phyloP scores from a whole-genome alignment of 176 grass and related monocot genomes.

The Elaeis guineensis region DNA sequence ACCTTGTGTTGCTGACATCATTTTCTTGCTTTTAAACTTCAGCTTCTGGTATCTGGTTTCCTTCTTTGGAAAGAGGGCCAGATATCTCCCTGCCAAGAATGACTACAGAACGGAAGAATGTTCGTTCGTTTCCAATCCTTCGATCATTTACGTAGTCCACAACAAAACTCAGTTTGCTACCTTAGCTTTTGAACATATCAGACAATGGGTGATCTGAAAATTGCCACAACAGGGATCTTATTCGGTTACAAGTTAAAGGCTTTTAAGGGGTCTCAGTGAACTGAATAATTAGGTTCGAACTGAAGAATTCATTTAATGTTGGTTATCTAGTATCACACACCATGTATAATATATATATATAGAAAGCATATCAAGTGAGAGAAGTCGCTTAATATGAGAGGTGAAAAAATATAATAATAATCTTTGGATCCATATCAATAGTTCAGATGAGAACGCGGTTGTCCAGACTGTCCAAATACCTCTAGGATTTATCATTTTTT shows the following conservation, averaged over 20 bases:
- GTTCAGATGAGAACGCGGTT: too few relatives aligned
- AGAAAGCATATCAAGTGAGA: too few relatives aligned
- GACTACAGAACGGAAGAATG: conserved; percentile 74
- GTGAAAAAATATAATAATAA: too few relatives aligned
- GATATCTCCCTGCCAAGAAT: conserved; percentile 58
- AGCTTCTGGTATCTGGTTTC: conserved; percentile 68
- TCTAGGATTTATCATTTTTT: too few relatives aligned
- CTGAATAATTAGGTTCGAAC: too few relatives aligned
- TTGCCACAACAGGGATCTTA: conserved; percentile 88
- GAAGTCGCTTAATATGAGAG: too few relatives aligned
- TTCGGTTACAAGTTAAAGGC: conserved; percentile 41
- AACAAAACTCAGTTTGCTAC: conserved; percentile 98
- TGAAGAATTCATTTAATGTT: too few relatives aligned
- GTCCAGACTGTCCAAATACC: too few relatives aligned
- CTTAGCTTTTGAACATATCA: conserved; percentile 90
- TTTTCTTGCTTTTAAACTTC: conserved; percentile 20
- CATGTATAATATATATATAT: too few relatives aligned
- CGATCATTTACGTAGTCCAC: conserved; percentile 83
- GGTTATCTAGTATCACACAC: too few relatives aligned
- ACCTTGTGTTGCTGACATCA: background rate
- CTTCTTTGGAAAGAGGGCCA: conserved; percentile 81
- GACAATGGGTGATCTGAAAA: conserved; percentile 97
- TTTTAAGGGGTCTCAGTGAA: too few relatives aligned
- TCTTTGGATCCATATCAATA: too few relatives aligned
- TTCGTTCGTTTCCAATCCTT: conserved; percentile 74